These are phyloP conservation scores for Leptosphaerulina australis DNA, from an alignment of 2,329 filamentous ascomycete species.

Conservation along the genomic window DNA sequence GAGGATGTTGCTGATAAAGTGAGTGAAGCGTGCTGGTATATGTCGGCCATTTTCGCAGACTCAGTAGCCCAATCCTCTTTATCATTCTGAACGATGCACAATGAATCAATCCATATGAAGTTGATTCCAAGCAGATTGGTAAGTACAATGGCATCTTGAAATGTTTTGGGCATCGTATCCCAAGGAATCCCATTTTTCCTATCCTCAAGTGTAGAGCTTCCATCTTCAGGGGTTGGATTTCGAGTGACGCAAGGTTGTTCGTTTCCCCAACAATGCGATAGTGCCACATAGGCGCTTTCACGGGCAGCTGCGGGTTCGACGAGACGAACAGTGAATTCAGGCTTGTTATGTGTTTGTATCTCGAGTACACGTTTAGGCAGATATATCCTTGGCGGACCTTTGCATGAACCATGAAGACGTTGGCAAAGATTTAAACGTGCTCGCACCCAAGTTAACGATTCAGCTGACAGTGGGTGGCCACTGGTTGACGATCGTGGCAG, in stretches of 20 bases:
- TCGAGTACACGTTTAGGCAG: conserved; percentile 23
- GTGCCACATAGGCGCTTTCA: neutral
- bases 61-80: conserved; percentile 23
- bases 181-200: conserved; percentile 1
- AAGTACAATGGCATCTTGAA: conserved; percentile 19
- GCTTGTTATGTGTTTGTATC: neutral
- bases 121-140: conserved; percentile 8
- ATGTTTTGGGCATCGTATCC: conserved; percentile 6
- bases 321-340: conserved; percentile 2
- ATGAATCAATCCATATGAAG: conserved; percentile 31
- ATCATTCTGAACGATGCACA: conserved; percentile 32
- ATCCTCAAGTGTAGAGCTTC: neutral
- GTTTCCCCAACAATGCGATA: conserved; percentile 5
- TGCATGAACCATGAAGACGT: conserved; percentile 16
- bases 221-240: neutral
- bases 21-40: conserved; percentile 21
- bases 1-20: conserved; percentile 13
- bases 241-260: neutral
- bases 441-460: conserved; percentile 16
- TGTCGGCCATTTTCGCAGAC: conserved; percentile 23
- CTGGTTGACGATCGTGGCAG: conserved; percentile 21
- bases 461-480: conserved; percentile 15
- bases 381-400: neutral
- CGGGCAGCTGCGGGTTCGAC: conserved; percentile 6
- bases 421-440: conserved; percentile 16